Evolutionary conservation across 768 basidiomycete species (phyloP).

Genomic region (Vararia minispora): DNA sequence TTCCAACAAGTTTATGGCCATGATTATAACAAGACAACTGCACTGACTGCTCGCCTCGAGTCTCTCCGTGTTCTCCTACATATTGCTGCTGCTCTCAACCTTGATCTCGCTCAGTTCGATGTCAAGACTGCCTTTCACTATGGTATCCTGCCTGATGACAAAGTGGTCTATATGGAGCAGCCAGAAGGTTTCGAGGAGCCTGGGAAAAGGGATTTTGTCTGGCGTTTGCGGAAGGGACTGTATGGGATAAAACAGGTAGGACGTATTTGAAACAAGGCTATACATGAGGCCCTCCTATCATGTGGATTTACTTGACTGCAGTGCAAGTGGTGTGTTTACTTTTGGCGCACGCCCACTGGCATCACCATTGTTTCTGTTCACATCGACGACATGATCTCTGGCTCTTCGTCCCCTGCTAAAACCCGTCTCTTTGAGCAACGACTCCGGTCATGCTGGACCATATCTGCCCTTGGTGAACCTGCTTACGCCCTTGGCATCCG

Average conservation of each 20-base stretch:
- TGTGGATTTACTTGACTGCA: conserved; percentile 1
- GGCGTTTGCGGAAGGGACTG: conserved; percentile 15
- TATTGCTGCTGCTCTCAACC: conserved; percentile 22
- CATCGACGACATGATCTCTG: not conserved
- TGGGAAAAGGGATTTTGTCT: conserved; percentile 2
- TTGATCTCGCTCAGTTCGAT: conserved; percentile 28
- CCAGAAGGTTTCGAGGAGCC: conserved; percentile 18
- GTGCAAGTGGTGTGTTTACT: conserved; percentile 3
- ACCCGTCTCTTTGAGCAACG: not conserved
- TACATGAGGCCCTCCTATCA: not conserved
- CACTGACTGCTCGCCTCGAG: conserved; percentile 29
- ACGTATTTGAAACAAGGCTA: conserved; percentile 24
- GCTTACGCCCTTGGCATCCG: not conserved
- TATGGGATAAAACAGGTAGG: conserved; percentile 29
- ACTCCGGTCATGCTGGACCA: not conserved
- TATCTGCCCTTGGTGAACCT: not conserved
- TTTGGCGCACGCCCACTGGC: not conserved
- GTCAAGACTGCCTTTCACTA: conserved; percentile 30
- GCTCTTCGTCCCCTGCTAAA: not conserved
- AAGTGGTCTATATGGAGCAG: conserved; percentile 27
- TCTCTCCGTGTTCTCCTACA: conserved; percentile 26
- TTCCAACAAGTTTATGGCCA: conserved; percentile 28
- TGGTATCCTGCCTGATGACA: conserved; percentile 15
- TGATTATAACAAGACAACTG: conserved; percentile 32
- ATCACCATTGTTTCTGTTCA: not conserved